Evolutionary conservation across 176 grass and related monocot genomes (phyloP), one percentile per base, ranked within the genome.

Genomic region (Dendrocalamus sinicus): DNA sequence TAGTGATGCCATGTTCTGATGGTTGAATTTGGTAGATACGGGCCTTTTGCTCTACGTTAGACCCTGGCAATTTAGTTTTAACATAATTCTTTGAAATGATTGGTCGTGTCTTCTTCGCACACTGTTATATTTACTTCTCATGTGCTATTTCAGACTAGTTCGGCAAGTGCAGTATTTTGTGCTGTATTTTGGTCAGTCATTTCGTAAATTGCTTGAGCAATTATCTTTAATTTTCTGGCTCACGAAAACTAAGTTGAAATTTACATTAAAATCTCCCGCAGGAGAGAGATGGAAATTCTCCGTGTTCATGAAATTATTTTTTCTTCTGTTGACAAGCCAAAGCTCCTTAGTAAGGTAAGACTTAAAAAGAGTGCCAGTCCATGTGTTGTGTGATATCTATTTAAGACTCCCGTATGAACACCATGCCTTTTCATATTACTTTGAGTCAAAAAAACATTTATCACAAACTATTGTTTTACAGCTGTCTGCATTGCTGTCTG

Each of bases 261-360:
- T 69, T 22, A 39, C 77, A 78, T 62, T 67, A 32, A 76, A 72
- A 79, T 73, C 81, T 55, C 85, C 12, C 61, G 55, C 88, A 98
- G 96, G 90, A 89, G 87, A 16, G 90, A 90, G 7, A 39, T 11
- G 14, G 26, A 79, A 70, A 73, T 86, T 54, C 51, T 73, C 8
- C 84, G 19, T 66, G 7, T 92, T 92, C 93, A 98, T 88, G 96
- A 98, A 86, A 92, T 98, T 86, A 98, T 94, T 54, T 98, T 98
- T 86, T 96, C 96, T 67, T 94, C 93, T 32, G 65, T 86, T 17
- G 96, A 98, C 88, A 95, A 96, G 72, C 90, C 91, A 87, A 98
- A 96, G 82, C 88, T 96, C 63, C 93, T 98, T 81, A 89, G 90
- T 54, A 48, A 91, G 78, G 96, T 96, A 75, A 85, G 19, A 81